Evolutionary conservation across 768 basidiomycete genomes (phyloP), one percentile per base, ranked within the genome.

Genomic region (Phaeotremella fagi): DNA sequence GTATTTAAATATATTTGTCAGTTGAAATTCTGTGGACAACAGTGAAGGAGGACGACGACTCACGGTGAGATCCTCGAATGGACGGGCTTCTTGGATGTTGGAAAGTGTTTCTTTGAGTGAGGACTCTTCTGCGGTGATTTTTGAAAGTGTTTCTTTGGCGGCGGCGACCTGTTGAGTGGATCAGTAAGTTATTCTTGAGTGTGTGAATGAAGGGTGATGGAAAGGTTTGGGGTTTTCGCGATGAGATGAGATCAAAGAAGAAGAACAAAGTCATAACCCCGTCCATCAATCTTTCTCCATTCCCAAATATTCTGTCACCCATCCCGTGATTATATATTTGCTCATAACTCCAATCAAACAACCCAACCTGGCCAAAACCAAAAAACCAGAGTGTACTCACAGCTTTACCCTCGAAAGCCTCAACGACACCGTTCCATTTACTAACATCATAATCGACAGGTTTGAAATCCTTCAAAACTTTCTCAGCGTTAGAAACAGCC

Each of bases 11-110:
- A 9, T 7, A 31, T 25, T 22, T 35, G 16, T 9, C 26, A 35
- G 7, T 12, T 33, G 11, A n/a, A 45, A 18, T 20, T 6, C 25
- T 6, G 20, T n/a, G 20, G 25, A 28, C 9, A 20, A 12, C 16
- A 23, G 41, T 43, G 24, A 11, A 23, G 25, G 24, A 26, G 20
- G 47, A 33, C 23, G 16, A 14, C n/a, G n/a, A 78, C 87, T 60
- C 59, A 94, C 92, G 29, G 90, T 92, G 62, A 99, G 81, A 67
- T 98, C 88, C 73, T 98, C 91, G 78, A 99, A 95, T 6, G 94
- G 88, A 77, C 95, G 86, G 37, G 92, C 91, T 47, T 92, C 84
- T 79, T 97, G 87, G 57, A 99, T 98, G 82, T 99, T 95, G 63
- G 86, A 84, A 57, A 98, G 85, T 24, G 95, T 97, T 37, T 82